Evolutionary conservation across 352 stramenopile species (phyloP).

Genomic region (Plasmopara muralis): DNA sequence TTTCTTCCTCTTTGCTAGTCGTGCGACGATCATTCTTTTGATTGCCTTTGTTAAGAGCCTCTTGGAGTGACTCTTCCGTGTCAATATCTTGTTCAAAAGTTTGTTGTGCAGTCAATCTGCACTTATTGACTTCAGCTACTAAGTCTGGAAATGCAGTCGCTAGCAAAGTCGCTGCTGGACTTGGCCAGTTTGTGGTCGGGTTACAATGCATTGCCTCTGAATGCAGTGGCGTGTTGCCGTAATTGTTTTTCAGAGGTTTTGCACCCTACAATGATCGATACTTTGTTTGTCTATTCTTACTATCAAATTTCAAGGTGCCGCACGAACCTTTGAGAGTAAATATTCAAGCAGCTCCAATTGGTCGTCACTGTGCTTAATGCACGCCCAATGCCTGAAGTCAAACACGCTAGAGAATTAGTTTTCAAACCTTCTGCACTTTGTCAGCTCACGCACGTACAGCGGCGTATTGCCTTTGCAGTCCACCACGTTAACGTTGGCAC

Average conservation of each 20-base stretch:
- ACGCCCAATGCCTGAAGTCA: constrained; percentile 55
- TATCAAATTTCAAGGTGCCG: not conserved
- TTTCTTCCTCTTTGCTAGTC: constrained; percentile 22
- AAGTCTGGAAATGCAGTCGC: constrained; percentile 50
- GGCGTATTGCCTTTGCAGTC: constrained; percentile 65
- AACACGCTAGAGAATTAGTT: constrained; percentile 2
- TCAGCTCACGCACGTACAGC: constrained; percentile 30
- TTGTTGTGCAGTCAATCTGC: constrained; percentile 51
- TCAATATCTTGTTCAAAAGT: constrained; percentile 62
- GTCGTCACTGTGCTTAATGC: constrained; percentile 46
- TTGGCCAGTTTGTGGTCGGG: constrained; percentile 45
- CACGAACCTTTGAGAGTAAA: constrained; percentile 49
- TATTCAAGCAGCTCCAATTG: constrained; percentile 45
- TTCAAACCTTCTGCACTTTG: not conserved
- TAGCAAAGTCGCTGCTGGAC: constrained; percentile 33
- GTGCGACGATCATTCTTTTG: constrained; percentile 28
- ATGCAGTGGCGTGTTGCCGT: constrained; percentile 60
- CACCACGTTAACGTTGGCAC: constrained; percentile 47
- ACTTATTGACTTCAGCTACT: constrained; percentile 44
- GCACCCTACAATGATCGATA: constrained; percentile 32
- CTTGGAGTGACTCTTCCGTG: constrained; percentile 33
- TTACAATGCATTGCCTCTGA: constrained; percentile 76
- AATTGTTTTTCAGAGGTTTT: constrained; percentile 48
- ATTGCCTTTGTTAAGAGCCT: constrained; percentile 10
- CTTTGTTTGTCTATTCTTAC: not conserved